Conservation (phyloP, 1,139 yeast genomes). For the Lodderomyces beijingensis region DNA sequence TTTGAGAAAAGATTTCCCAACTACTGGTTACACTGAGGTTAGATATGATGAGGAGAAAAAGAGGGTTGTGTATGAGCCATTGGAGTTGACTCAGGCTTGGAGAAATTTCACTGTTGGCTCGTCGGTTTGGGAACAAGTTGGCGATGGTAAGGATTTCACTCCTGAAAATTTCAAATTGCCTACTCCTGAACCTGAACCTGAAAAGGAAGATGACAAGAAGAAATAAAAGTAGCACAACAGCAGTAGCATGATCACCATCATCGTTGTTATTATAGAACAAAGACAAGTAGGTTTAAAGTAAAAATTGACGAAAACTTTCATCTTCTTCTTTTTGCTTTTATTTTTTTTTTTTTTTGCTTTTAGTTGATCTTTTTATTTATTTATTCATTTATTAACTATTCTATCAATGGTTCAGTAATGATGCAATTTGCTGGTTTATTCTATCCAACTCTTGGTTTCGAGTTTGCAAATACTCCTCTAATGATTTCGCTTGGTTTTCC, state of each 20-base stretch:
- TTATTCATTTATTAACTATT: not conserved
- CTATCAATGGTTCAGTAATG: conserved; percentile 8
- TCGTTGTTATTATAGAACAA: no score
- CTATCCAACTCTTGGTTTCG: conserved; percentile 49
- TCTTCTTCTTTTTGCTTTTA: not conserved
- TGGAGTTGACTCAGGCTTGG: conserved; percentile 88
- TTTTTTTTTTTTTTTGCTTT: conserved; percentile 1
- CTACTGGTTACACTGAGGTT: conserved; percentile 87
- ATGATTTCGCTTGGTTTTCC: conserved; percentile 58
- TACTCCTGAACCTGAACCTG: conserved; percentile 74
- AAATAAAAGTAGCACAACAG: conserved; percentile 1
- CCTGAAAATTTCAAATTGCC: conserved; percentile 83
- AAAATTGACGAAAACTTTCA: not conserved
- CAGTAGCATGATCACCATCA: no score
- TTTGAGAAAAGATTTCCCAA: conserved; percentile 87
- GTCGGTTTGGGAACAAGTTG: conserved; percentile 89
- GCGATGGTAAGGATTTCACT: conserved; percentile 78
- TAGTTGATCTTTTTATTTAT: not conserved
- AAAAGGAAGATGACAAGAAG: conserved; percentile 34
- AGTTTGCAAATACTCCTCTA: conserved; percentile 51
- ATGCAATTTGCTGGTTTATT: conserved; percentile 41
- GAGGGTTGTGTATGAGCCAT: conserved; percentile 84
- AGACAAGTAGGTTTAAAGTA: not conserved
- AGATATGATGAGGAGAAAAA: conserved; percentile 89
- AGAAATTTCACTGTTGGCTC: conserved; percentile 87